Conservation (phyloP, 2,329 filamentous ascomycete genomes). For the Trichoderma koningii region DNA sequence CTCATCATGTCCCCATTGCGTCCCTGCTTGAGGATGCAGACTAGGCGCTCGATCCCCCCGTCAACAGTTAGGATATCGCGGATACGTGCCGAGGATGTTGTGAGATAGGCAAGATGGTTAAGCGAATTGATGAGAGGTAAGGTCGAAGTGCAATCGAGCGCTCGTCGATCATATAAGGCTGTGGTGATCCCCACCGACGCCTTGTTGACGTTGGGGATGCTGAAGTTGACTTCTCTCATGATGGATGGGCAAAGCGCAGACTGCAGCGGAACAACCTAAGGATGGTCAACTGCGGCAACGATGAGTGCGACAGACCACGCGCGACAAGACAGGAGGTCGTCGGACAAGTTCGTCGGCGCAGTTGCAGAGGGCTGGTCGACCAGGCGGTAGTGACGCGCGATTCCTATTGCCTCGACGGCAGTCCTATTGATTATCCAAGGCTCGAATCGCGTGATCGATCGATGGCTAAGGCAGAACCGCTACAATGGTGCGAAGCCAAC, state of each 20-base stretch:
- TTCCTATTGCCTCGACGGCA: not conserved
- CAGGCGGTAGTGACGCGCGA: slow-evolving; percentile 1
- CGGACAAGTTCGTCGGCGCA: not conserved
- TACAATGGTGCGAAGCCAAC: not conserved
- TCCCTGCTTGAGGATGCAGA: slow-evolving; percentile 97
- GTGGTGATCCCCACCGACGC: slow-evolving; percentile 98
- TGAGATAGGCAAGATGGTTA: slow-evolving; percentile 97
- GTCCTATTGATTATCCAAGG: slow-evolving; percentile 7
- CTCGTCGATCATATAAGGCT: slow-evolving; percentile 94
- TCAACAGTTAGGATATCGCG: slow-evolving; percentile 97
- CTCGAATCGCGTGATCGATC: slow-evolving; percentile 21
- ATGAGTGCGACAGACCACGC: not conserved
- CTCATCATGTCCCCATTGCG: slow-evolving; percentile 99
- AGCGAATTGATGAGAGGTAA: slow-evolving; percentile 97
- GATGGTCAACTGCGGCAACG: not conserved
- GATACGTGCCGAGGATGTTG: slow-evolving; percentile 95
- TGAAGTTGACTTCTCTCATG: slow-evolving; percentile 99
- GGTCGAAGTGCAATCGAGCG: slow-evolving; percentile 96
- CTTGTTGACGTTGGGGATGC: slow-evolving; percentile 99
- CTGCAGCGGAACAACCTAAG: not conserved
- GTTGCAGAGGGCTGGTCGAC: not conserved
- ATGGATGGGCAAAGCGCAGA: slow-evolving; percentile 45
- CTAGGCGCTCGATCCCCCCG: slow-evolving; percentile 93
- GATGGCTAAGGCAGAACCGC: not conserved
- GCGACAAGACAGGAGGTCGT: not conserved